Evolutionary conservation across 352 stramenopile genomes (phyloP).

Genomic region (Phytopythium cucurbitacearum): DNA sequence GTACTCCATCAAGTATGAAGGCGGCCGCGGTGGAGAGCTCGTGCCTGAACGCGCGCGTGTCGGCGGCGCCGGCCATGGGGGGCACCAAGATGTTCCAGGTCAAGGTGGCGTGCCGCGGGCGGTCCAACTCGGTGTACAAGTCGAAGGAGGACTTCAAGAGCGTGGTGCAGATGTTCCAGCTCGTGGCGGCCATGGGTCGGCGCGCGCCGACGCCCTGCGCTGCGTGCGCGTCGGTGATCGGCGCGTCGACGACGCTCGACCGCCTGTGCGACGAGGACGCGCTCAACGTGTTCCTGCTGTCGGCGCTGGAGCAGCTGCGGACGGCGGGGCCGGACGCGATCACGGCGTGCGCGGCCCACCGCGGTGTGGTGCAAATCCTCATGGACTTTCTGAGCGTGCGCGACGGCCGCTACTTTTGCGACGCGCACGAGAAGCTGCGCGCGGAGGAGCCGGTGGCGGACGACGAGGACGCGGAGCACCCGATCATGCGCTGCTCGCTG

Average conservation of each 20-base stretch:
- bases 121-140: conserved; percentile 77
- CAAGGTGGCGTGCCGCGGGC: conserved; percentile 71
- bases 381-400: conserved; percentile 83
- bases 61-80: conserved; percentile 57
- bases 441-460: conserved; percentile 19
- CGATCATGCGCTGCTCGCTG: conserved; percentile 65
- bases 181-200: conserved; percentile 65
- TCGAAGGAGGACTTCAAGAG: conserved; percentile 82
- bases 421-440: conserved; percentile 25
- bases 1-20: conserved; percentile 30
- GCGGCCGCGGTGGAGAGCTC: conserved; percentile 19
- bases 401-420: conserved; percentile 73
- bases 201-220: conserved; percentile 43
- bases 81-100: conserved; percentile 83
- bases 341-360: conserved; percentile 54
- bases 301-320: conserved; percentile 57
- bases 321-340: conserved; percentile 33
- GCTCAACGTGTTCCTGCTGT: conserved; percentile 53
- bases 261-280: conserved; percentile 45
- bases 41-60: conserved; percentile 47
- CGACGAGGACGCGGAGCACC: conserved; percentile 56
- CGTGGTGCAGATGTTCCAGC: conserved; percentile 79
- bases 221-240: conserved; percentile 48
- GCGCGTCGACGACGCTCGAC: conserved; percentile 24
- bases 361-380: conserved; percentile 77